These are phyloP conservation scores for Uronychia setigera DNA, from an alignment of 73 alveolate genomes.

Conservation along the genomic window DNA sequence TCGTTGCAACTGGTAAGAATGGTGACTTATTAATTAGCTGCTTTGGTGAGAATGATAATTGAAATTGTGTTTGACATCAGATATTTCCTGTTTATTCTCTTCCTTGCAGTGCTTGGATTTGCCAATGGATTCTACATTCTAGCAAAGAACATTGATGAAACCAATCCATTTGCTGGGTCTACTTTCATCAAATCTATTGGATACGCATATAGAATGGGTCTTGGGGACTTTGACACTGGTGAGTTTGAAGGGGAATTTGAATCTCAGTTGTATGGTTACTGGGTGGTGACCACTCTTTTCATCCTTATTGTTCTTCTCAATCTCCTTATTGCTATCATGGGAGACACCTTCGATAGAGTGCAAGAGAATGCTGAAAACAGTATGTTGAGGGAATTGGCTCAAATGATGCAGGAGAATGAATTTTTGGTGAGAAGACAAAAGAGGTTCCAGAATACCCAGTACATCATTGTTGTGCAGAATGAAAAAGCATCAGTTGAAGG, in stretches of 20 bases:
- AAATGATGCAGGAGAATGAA: conserved; percentile 44
- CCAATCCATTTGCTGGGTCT: conserved; percentile 1
- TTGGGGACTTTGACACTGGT: conserved; percentile 44
- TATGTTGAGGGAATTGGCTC: conserved; percentile 34
- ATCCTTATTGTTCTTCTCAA: conserved; percentile 38
- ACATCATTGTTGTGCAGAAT: not conserved
- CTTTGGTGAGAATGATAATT: conserved; percentile 37
- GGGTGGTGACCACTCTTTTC: conserved; percentile 34
- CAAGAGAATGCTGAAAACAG: conserved; percentile 39
- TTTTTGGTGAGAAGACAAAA: not conserved
- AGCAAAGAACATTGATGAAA: conserved; percentile 1
- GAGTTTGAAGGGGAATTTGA: conserved; percentile 24
- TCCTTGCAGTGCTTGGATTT: conserved; percentile 39
- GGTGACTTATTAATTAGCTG: conserved; percentile 2
- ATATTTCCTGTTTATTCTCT: conserved; percentile 31
- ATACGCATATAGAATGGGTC: conserved; percentile 35
- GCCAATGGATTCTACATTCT: conserved; percentile 26
- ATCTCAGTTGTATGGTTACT: conserved; percentile 19
- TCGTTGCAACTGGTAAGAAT: conserved; percentile 35
- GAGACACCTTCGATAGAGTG: conserved; percentile 45
- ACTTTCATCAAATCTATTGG: conserved; percentile 11
- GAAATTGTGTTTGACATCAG: conserved; percentile 38
- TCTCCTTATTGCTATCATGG: conserved; percentile 44
- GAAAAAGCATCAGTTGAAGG: not conserved
- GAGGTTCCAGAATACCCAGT: not conserved